A percentile compares a stretch with the other conserved stretches of the same genome.
Conservation (phyloP, 768 basidiomycete genomes). For the Podaxis sp. region DNA sequence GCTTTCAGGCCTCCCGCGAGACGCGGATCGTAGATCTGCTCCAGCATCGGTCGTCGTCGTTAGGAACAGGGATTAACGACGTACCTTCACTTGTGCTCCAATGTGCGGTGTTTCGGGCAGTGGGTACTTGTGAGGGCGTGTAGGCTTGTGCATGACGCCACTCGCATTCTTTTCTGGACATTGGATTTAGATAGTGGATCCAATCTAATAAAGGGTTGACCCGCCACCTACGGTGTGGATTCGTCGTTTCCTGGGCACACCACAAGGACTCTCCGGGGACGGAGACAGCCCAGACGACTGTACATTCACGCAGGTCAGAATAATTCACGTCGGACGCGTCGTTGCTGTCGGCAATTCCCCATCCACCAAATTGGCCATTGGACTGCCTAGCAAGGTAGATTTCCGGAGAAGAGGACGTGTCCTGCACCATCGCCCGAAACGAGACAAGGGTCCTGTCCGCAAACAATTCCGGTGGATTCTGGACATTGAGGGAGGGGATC, state of each 20-base stretch:
- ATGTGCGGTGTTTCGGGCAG: constrained; percentile 49
- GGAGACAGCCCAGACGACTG: constrained; percentile 68
- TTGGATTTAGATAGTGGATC: background rate
- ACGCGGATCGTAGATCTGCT: constrained; percentile 58
- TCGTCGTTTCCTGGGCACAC: constrained; percentile 33
- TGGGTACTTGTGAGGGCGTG: constrained; percentile 64
- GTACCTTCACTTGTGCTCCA: constrained; percentile 74
- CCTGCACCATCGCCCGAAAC: constrained; percentile 81
- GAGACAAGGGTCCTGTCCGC: constrained; percentile 57
- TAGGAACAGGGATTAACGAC: background rate
- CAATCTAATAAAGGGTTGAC: background rate
- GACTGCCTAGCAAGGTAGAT: constrained; percentile 58
- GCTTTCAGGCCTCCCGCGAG: constrained; percentile 47
- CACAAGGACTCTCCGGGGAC: constrained; percentile 70
- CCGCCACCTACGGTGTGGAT: constrained; percentile 9
- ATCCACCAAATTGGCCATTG: constrained; percentile 60
- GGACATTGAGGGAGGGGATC: constrained; percentile 57
- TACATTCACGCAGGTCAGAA: constrained; percentile 57
- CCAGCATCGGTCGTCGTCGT: background rate
- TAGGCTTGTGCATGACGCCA: constrained; percentile 19
- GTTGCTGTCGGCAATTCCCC: constrained; percentile 54
- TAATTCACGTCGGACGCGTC: constrained; percentile 39
- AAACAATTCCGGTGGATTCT: constrained; percentile 47
- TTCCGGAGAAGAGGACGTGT: constrained; percentile 71
- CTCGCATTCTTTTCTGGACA: background rate